These are phyloP conservation scores for Canna indica DNA, from an alignment of 176 grass and related monocot genomes.

Conservation along the genomic window DNA sequence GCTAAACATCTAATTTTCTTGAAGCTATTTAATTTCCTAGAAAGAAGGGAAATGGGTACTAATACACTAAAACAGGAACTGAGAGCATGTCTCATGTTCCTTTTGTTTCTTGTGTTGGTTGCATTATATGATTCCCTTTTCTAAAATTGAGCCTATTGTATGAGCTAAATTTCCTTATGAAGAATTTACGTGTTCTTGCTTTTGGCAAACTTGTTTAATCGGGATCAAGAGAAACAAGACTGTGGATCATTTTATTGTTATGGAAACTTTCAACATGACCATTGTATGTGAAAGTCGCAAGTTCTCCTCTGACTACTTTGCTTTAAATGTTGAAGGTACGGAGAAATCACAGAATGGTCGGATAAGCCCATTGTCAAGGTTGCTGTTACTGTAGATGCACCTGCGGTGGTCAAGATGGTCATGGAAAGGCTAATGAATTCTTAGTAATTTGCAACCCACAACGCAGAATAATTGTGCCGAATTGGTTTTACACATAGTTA, in stretches of 20 bases:
- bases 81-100: too few relatives aligned
- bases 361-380: constrained; percentile 63
- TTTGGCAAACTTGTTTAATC: too few relatives aligned
- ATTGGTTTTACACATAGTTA: too few relatives aligned
- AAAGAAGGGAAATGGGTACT: neutral
- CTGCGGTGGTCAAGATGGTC: constrained; percentile 42
- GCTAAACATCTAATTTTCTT: neutral
- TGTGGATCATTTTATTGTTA: neutral
- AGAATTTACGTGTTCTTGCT: too few relatives aligned
- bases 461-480: neutral
- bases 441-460: neutral
- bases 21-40: neutral
- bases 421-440: constrained; percentile 58
- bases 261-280: neutral
- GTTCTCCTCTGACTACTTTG: neutral
- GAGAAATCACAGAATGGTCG: constrained; percentile 57
- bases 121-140: neutral
- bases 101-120: too few relatives aligned
- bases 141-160: neutral
- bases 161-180: too few relatives aligned
- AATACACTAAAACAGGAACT: too few relatives aligned
- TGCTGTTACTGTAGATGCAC: constrained; percentile 80
- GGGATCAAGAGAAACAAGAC: too few relatives aligned
- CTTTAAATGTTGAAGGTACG: constrained; percentile 41
- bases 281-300: neutral